phyloP scores from a whole-genome alignment of 108 stramenopile species.

The Stephanodiscus triporus region DNA sequence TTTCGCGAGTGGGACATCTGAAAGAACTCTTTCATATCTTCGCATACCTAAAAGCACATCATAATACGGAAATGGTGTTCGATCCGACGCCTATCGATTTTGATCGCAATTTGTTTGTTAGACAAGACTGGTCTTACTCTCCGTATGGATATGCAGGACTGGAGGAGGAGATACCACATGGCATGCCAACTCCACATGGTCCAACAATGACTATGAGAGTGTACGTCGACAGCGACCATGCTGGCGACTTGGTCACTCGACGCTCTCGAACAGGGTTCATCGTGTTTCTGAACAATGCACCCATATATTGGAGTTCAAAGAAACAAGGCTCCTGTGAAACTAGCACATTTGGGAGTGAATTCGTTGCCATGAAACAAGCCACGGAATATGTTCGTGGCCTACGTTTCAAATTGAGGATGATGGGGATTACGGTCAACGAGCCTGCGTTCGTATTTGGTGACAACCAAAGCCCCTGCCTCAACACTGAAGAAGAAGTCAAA shows the following conservation, averaged over 20 bases:
- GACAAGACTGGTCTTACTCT: slow-evolving; percentile 10
- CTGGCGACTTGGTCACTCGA: neutral
- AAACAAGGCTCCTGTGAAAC: slow-evolving; percentile 18
- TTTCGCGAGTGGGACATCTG: too few species aligned
- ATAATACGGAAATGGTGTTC: slow-evolving; percentile 9
- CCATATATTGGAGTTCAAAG: too few species aligned
- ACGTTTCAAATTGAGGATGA: too few species aligned
- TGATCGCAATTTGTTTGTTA: slow-evolving; percentile 4
- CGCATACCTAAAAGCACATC: slow-evolving; percentile 5
- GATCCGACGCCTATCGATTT: slow-evolving; percentile 1
- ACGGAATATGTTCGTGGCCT: too few species aligned
- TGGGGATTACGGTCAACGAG: too few species aligned
- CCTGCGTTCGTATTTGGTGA: too few species aligned
- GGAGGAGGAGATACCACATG: slow-evolving; percentile 3
- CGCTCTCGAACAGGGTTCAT: slow-evolving; percentile 1
- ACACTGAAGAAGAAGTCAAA: too few species aligned
- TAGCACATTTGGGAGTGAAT: slow-evolving; percentile 44
- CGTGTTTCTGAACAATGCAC: neutral
- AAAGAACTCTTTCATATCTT: neutral
- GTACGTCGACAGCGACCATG: slow-evolving; percentile 1
- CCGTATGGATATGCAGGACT: slow-evolving; percentile 4
- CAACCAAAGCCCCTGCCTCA: too few species aligned
- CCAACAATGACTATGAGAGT: slow-evolving; percentile 12
- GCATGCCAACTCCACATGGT: slow-evolving; percentile 5
- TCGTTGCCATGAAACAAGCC: too few species aligned